Evolutionary conservation across 805 yeast species (phyloP), one percentile per base, ranked within the genome.

Genomic region (Hanseniaspora meyeri): DNA sequence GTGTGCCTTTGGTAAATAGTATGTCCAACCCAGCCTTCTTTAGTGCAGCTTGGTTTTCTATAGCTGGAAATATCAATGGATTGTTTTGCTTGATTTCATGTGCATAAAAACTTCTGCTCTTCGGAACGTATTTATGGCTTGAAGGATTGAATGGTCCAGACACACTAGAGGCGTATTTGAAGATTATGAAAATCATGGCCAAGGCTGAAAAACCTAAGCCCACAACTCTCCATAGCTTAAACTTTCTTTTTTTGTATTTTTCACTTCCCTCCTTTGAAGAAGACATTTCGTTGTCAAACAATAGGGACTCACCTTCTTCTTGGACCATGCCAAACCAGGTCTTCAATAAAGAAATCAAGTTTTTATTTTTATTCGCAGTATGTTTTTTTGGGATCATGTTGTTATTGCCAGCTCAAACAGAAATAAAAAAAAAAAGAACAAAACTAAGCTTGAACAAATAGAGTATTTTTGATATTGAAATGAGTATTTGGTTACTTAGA

Each of bases 11-110:
- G 36, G 72, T 73, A 58, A 80, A 82, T 36, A 85, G 67, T 16
- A 74, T 72, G 55, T 74, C 73, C 20, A 80, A 66, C 1, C 81
- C 77, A 51, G 85, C 64, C 58, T 81, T 82, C 60, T 79, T 77
- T 59, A 85, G 71, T 24, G 76, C 66, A 0, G 81, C 78, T 4
- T 86, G 82, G 63, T 85, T 82, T 60, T 85, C 89, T 39, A 84
- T 75, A n/a, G 80, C 77, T n/a, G 93, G 93, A 64, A 77, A 85
- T 14, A 85, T 82, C 63, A 79, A 75, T 40, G 74, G 72, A 19
- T 80, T 74, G 12, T 72, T 68, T 16, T 83, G 77, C 20, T 71
- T 73, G 31, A 80, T 72, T 57, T 77, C 79, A 46, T 72, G 65
- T 16, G 64, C 62, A 61, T 73, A 75, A 40, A 72, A 65, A 0